Evolutionary conservation across 1,284 basidiomycete species (phyloP).

Genomic region (Xerocomus cyaneibrunnescens): DNA sequence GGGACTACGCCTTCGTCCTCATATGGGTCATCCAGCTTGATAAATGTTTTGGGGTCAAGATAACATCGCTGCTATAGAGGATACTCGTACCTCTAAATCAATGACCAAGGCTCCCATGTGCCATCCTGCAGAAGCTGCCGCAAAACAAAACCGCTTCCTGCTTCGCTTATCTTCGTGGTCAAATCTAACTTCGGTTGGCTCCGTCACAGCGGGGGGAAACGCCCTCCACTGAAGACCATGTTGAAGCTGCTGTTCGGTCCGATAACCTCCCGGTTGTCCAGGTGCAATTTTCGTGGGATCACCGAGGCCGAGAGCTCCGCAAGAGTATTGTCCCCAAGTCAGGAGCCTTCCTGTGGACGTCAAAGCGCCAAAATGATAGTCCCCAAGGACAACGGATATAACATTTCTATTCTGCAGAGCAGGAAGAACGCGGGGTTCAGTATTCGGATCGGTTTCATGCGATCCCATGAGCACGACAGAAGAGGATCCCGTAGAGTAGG

Average conservation of each 20-base stretch:
- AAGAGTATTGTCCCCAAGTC: constrained; percentile 81
- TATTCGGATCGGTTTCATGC: constrained; percentile 41
- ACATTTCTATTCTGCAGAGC: constrained; percentile 70
- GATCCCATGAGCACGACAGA: constrained; percentile 69
- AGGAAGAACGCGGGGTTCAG: constrained; percentile 61
- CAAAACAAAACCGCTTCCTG: constrained; percentile 71
- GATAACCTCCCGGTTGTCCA: constrained; percentile 64
- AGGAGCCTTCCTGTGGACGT: constrained; percentile 74
- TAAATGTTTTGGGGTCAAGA: constrained; percentile 5
- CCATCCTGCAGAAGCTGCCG: constrained; percentile 80
- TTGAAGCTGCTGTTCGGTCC: constrained; percentile 37
- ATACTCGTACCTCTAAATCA: constrained; percentile 60
- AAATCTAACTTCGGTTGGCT: constrained; percentile 72
- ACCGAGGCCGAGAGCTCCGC: constrained; percentile 82
- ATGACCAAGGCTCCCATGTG: constrained; percentile 86
- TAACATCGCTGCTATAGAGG: background rate
- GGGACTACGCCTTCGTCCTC: constrained; percentile 15
- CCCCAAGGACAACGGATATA: constrained; percentile 84
- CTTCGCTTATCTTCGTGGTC: constrained; percentile 49
- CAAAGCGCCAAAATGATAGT: constrained; percentile 87
- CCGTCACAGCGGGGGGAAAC: constrained; percentile 47
- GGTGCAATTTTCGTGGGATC: constrained; percentile 53
- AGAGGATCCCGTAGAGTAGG: constrained; percentile 69
- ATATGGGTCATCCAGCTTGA: constrained; percentile 18
- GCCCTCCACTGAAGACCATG: constrained; percentile 33